Base-by-base conservation (phyloP, 164 flowering plant species). In the Vitis labrusca region DNA sequence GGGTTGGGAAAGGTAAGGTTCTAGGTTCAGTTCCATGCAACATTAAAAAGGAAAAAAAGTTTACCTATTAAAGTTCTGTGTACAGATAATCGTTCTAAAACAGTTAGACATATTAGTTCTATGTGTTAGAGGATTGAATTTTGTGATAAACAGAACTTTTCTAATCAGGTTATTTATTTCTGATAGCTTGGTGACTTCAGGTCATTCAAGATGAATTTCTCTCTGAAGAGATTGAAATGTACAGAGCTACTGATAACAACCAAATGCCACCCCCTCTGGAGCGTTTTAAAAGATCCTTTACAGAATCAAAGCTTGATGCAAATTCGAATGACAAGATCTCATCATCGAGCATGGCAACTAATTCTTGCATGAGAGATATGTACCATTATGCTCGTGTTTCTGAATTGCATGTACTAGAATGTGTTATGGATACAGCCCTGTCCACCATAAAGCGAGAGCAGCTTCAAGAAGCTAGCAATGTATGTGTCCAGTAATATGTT, bases 351-450 rank as follows among this genome's bases (percentile, higher is more conserved):
- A 59, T 17, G 77, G 90, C 74, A 5, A 69, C 86, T 62, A 70
- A 54, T 71, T 74, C 83, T 69, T 96, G 97, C 84, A 70, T 77
- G 85, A 82, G 94, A 80, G 98, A 96, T 63, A 76, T 93, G 89
- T 96, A 82, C 73, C 97, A 96, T 77, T 91, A 84, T 84, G 89
- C 91, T 74, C 99, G 99, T 79, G 87, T 96, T 69, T 84, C 87
- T 79, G 92, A 97, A 65, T 65, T 82, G 62, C 98, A 96, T 82
- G 71, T 79, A 10, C 82, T 96, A 52, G 98, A 91, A 69, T 86
- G 88, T 69, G 81, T 96, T 16, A 78, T 93, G 91, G 86, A 89
- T 69, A 77, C 88, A 49, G 87, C 95, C 47, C 80, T 96, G 23
- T 84, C 91, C 74, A 86, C 91, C 73, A 80, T 96, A n/a, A 86